Conservation (phyloP, 148 eudicot genomes). For the Dysphania ambrosioides region DNA sequence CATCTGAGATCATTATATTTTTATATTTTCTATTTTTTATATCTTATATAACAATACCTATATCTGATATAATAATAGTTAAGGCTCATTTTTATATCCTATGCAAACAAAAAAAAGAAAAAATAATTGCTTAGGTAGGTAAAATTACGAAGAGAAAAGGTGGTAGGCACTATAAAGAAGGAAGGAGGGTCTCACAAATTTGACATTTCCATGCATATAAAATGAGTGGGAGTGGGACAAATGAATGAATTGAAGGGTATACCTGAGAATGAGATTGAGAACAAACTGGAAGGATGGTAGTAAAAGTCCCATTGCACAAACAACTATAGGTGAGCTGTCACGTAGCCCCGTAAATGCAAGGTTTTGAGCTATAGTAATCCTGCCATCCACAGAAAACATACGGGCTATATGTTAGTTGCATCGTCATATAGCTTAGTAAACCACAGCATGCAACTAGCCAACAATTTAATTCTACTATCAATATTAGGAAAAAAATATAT, state of each 20-base stretch:
- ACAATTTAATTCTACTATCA: no score
- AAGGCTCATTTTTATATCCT: no score
- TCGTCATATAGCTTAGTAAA: no score
- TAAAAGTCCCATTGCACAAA: constrained; percentile 68
- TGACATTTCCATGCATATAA: constrained; percentile 1
- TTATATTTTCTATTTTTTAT: no score
- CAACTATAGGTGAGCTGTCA: constrained; percentile 84
- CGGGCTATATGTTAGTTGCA: background rate
- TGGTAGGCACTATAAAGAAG: background rate
- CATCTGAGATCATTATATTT: no score
- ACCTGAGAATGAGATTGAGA: constrained; percentile 58
- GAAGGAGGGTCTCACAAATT: background rate
- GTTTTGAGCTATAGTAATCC: constrained; percentile 81
- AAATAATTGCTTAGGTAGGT: background rate
- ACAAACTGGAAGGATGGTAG: constrained; percentile 75
- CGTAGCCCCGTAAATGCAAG: constrained; percentile 72
- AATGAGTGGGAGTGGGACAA: no score
- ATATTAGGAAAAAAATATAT: no score
- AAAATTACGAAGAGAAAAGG: background rate
- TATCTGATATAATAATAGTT: no score
- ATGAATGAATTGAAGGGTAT: background rate
- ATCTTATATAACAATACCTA: no score
- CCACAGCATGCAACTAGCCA: no score
- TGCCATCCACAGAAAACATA: constrained; percentile 22
- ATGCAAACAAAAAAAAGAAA: background rate